Conservation (phyloP, 805 yeast genomes). For the Yamadazyma scolyti region DNA sequence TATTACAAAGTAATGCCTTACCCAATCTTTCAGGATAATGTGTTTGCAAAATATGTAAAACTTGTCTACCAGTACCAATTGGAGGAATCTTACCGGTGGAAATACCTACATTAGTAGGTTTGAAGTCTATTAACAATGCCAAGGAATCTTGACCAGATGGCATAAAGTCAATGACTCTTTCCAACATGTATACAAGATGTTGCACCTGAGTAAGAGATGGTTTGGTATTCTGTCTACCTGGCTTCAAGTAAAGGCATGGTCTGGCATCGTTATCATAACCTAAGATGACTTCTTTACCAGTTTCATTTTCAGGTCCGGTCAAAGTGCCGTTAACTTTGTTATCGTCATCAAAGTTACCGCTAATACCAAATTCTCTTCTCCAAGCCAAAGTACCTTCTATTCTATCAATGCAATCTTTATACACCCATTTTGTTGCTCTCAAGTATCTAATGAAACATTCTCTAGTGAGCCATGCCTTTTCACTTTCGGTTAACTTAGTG, state of each 20-base stretch:
- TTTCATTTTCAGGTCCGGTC: slow-evolving; percentile 67
- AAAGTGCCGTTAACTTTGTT: slow-evolving; percentile 51
- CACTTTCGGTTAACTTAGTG: slow-evolving; percentile 33
- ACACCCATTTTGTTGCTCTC: slow-evolving; percentile 91
- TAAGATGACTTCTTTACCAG: slow-evolving; percentile 88
- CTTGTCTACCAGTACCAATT: slow-evolving; percentile 83
- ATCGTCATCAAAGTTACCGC: slow-evolving; percentile 41
- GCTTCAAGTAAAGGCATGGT: slow-evolving; percentile 88
- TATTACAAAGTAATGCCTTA: slow-evolving; percentile 83
- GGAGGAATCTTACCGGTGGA: slow-evolving; percentile 79
- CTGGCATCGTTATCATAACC: slow-evolving; percentile 89
- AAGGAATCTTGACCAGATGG: slow-evolving; percentile 94
- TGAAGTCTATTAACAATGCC: slow-evolving; percentile 89
- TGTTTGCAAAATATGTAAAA: slow-evolving; percentile 86
- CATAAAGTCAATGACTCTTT: slow-evolving; percentile 90
- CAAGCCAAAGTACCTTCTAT: slow-evolving; percentile 77
- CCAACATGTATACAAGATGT: slow-evolving; percentile 89
- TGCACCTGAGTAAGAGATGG: slow-evolving; percentile 91
- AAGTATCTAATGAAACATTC: slow-evolving; percentile 89
- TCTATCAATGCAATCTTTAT: slow-evolving; percentile 66
- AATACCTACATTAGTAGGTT: slow-evolving; percentile 64
- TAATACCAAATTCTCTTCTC: slow-evolving; percentile 87
- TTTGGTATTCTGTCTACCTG: slow-evolving; percentile 95
- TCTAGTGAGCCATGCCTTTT: slow-evolving; percentile 88
- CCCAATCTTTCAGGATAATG: slow-evolving; percentile 98